Base-by-base conservation (phyloP, 1,284 basidiomycete genomes). In the Amylostereum areolatum region DNA sequence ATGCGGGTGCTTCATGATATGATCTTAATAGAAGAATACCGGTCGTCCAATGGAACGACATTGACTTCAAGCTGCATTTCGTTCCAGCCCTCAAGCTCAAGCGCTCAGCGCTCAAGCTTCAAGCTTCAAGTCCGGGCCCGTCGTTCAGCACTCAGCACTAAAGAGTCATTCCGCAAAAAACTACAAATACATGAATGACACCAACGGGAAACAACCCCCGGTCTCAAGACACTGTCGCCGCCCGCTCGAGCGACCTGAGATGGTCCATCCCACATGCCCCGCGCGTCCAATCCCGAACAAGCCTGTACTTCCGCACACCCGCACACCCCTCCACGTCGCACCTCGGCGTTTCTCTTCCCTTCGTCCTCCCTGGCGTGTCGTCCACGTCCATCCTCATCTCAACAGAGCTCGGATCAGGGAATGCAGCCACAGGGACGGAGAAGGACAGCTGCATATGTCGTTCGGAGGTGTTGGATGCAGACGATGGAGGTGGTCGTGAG, bases 231-330 rank as follows among this genome's bases (percentile, higher is more conserved):
- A 35, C 34, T 35, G 11, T 41, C 8, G 39, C 8, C 8, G 39
- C 9, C 18, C 32, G 32, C 48, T 82, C 78, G 40, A 85, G 61
- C 18, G 70, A 48, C 53, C 78, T 80, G 56, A 85, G 65, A 64
- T 85, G 83, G 1, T 58, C 62, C 60, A 82, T 67, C 7, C 73
- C 73, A 59, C 81, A 83, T 2, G 78, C 80, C 0, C 80, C 80
- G 46, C 61, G 67, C 47, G 70, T 62, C 60, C 72, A 78, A 51
- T 75, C 69, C 45, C 60, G 69, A 32, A 77, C 73, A 3, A 78
- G 65, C 34, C 78, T 68, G 56, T 82, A 82, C 62, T 78, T 82
- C 51, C 78, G 62, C 42, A 50, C 55, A 39, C 58, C 60, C 1
- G 55, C 57, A 50, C 80, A 83, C 2, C 79, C 80, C 5, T 60